phyloP scores from a whole-genome alignment of 1,284 basidiomycete species.

The Butyriboletus appendiculatus region DNA sequence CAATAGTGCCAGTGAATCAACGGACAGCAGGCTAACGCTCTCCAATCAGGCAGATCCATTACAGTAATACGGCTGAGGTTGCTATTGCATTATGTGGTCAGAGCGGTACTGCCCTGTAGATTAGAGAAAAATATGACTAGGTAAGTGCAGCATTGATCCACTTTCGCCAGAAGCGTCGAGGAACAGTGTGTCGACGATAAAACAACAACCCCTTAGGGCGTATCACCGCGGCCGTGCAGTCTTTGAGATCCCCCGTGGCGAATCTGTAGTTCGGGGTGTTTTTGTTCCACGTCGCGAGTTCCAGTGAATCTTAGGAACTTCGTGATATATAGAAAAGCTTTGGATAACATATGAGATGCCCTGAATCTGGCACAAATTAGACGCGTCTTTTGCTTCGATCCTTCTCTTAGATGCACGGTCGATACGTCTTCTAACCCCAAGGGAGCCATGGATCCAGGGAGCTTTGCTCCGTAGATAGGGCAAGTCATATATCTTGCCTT shows the following conservation, averaged over 20 bases:
- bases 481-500: conserved; percentile 41
- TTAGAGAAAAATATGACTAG: too few species aligned
- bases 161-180: not conserved
- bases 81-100: too few species aligned
- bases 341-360: not conserved
- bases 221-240: not conserved
- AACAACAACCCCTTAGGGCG: not conserved
- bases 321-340: not conserved
- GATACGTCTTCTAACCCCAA: not conserved
- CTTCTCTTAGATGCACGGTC: not conserved
- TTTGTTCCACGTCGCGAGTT: not conserved
- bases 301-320: not conserved
- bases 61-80: too few species aligned
- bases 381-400: not conserved
- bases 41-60: too few species aligned
- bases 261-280: not conserved
- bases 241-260: not conserved
- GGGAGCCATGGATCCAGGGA: not conserved
- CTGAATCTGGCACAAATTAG: not conserved
- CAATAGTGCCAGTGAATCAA: not conserved
- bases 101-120: too few species aligned
- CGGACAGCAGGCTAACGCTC: not conserved
- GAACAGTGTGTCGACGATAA: not conserved
- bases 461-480: not conserved
- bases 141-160: too few species aligned